Percentiles rank a stretch among this genome's conserved stretches.
Evolutionary conservation across 1,284 basidiomycete genomes (phyloP).

Genomic region (Blastosporella zonata): DNA sequence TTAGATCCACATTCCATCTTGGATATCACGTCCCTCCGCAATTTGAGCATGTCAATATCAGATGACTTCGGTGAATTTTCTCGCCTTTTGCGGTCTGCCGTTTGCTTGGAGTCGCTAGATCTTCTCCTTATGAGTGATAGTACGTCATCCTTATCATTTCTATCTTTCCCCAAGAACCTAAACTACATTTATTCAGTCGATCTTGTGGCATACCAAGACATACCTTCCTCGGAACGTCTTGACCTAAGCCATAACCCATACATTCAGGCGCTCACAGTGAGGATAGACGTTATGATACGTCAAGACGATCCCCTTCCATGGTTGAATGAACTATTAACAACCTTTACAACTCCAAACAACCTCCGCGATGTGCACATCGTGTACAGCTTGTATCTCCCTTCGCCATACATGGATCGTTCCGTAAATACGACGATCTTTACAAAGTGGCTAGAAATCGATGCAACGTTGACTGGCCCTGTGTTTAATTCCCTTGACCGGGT

Average conservation of each 20-base stretch:
- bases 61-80: conserved; percentile 24
- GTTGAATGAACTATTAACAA: conserved; percentile 22
- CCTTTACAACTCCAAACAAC: conserved; percentile 17
- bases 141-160: conserved; percentile 6
- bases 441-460: conserved; percentile 25
- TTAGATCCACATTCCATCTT: conserved; percentile 21
- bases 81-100: conserved; percentile 22
- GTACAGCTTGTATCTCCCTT: conserved; percentile 26
- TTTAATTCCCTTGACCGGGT: conserved; percentile 22
- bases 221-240: conserved; percentile 19
- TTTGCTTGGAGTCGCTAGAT: conserved; percentile 21
- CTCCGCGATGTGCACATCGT: conserved; percentile 21
- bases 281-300: conserved; percentile 26
- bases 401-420: conserved; percentile 28
- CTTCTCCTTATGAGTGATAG: conserved; percentile 26
- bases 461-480: conserved; percentile 14
- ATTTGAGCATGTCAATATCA: conserved; percentile 24
- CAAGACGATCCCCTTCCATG: conserved; percentile 27
- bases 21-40: conserved; percentile 19
- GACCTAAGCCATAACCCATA: conserved; percentile 22
- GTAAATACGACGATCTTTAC: conserved; percentile 24
- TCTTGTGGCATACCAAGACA: conserved; percentile 20
- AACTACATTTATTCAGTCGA: conserved; percentile 8
- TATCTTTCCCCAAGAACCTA: not conserved
- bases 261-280: conserved; percentile 22